Evolutionary conservation across 2,329 filamentous ascomycete genomes (phyloP).

Genomic region (Botrytis cinerea): DNA sequence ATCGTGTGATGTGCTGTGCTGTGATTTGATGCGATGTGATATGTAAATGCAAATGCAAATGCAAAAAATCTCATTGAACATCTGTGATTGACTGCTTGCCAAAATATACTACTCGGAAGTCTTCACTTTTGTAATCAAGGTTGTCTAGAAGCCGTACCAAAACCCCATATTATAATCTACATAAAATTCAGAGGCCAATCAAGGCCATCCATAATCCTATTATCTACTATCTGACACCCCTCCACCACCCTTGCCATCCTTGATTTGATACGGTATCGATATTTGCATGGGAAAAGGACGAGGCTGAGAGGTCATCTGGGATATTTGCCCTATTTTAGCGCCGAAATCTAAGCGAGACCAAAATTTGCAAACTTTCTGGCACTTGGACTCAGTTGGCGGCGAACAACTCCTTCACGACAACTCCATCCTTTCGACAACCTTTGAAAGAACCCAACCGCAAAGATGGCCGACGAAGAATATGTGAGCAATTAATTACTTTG

Average conservation of each 20-base stretch:
- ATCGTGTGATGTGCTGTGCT: not conserved
- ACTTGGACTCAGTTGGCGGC: not conserved
- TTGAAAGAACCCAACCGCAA: slow-evolving; percentile 50
- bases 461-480: slow-evolving; percentile 78
- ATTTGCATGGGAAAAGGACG: not conserved
- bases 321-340: slow-evolving; percentile 22
- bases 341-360: slow-evolving; percentile 19
- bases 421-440: slow-evolving; percentile 38
- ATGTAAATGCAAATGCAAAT: not conserved
- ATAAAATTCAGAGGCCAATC: not conserved
- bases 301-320: slow-evolving; percentile 14
- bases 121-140: not conserved
- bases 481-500: slow-evolving; percentile 49
- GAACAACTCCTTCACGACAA: slow-evolving; percentile 28
- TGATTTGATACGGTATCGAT: not conserved
- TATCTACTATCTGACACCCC: not conserved
- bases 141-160: not conserved
- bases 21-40: not conserved
- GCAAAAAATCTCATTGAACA: not conserved
- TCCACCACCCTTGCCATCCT: not conserved
- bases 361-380: slow-evolving; percentile 6
- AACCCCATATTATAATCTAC: not conserved
- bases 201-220: not conserved
- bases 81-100: not conserved
- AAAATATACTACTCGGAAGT: not conserved